Base-by-base conservation (phyloP, 306 rosid species). In the Castanospermum australe region DNA sequence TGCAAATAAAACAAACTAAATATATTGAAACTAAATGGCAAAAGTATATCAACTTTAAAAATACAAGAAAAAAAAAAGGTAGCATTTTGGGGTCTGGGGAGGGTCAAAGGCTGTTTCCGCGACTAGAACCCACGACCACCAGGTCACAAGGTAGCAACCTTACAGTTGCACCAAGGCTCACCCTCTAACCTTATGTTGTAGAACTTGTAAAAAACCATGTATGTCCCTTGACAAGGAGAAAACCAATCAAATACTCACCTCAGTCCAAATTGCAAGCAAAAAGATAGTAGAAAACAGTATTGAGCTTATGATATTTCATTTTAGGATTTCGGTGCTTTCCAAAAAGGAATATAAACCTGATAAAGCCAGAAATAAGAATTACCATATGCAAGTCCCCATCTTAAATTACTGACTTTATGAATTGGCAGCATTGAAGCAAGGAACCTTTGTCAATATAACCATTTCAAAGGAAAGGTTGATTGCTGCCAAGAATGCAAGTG, bases 191-290 rank as follows among this genome's bases (percentile, higher is more conserved):
- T 41, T 4, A 65, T 55, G 14, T 65, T 18, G 28, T 45, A 41
- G n/a, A 73, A 65, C 28, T 41, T 30, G 32, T 21, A 42, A 73
- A 65, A 64, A 14, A 54, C 54, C 67, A 14, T 20, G 32, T 10
- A 56, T 42, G 51, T 74, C 36, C 32, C 48, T 22, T 44, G 45
- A 56, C 48, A 41, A 8, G 18, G 14, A 44, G 25, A 55, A 50
- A 64, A 39, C 35, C 24, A 42, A 44, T 57, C 38, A 22, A 57
- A 66, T 44, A 74, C 51, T 66, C 70, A 56, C 44, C 74, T 66
- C 32, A 22, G 47, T 51, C 71, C 32, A 67, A 67, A 75, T 60
- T 45, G n/a, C 69, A 67, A 47, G 56, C 36, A 75, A 38, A 41
- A 68, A 36, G 28, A 57, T 18, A 24, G 56, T 25, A 35, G 25